Percentiles rank a stretch among this genome's conserved stretches.
Evolutionary conservation across 257 asterid genomes (phyloP).

Genomic region (Forsythia suspensa): DNA sequence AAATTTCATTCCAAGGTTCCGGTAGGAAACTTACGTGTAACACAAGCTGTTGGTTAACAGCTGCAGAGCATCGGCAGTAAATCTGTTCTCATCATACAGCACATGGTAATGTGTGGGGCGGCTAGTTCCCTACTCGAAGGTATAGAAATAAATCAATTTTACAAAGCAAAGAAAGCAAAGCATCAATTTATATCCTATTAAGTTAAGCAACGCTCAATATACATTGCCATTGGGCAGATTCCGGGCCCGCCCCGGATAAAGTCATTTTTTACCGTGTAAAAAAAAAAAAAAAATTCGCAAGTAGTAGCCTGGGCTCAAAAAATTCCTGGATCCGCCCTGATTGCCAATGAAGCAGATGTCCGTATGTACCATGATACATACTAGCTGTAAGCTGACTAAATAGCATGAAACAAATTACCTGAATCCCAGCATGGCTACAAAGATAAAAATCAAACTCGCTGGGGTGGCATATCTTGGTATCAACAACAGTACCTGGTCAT

Average conservation of each 20-base stretch:
- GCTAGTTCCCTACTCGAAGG: conserved; percentile 65
- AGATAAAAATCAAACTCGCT: conserved; percentile 74
- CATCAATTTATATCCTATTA: not conserved
- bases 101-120: conserved; percentile 89
- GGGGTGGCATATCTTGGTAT: conserved; percentile 75
- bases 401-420: conserved; percentile 40
- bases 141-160: not conserved
- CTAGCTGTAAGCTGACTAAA: no score
- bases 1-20: not conserved
- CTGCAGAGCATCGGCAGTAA: conserved; percentile 73
- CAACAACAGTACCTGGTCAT: conserved; percentile 74
- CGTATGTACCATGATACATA: no score
- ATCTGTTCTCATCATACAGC: conserved; percentile 62
- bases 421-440: conserved; percentile 86
- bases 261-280: no score
- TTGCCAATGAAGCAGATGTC: no score
- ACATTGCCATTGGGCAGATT: no score
- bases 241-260: no score
- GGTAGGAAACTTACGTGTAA: conserved; percentile 58
- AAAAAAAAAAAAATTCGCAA: no score
- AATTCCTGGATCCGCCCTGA: no score
- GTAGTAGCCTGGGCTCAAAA: no score
- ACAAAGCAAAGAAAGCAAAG: not conserved
- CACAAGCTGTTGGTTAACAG: conserved; percentile 59
- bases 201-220: not conserved